phyloP scores from a whole-genome alignment of 179 eudicot genomes.

The Nepenthes alata region DNA sequence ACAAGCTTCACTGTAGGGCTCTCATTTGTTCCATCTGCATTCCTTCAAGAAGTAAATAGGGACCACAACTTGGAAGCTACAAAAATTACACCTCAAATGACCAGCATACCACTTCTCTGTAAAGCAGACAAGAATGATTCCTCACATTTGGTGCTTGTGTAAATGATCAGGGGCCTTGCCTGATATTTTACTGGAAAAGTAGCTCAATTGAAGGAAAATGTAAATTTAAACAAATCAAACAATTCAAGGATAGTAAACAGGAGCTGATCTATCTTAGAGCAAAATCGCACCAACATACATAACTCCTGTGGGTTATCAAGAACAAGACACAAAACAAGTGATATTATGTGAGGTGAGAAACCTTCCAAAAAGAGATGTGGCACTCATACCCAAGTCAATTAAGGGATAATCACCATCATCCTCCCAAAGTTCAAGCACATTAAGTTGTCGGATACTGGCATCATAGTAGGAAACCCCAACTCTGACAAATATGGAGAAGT shows the following conservation, averaged over 20 bases:
- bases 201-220: slow-evolving; percentile 3
- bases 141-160: slow-evolving; percentile 86
- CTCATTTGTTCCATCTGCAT: slow-evolving; percentile 55
- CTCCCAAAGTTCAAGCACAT: slow-evolving; percentile 91
- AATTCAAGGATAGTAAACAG: neutral
- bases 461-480: slow-evolving; percentile 87
- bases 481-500: slow-evolving; percentile 21
- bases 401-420: slow-evolving; percentile 66
- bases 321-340: neutral
- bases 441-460: slow-evolving; percentile 60
- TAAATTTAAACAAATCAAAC: neutral
- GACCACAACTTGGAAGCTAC: slow-evolving; percentile 7
- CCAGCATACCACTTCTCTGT: slow-evolving; percentile 55
- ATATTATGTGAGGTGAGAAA: neutral
- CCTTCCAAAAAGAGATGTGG: neutral
- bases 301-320: neutral
- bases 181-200: slow-evolving; percentile 68
- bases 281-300: neutral
- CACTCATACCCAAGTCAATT: slow-evolving; percentile 60
- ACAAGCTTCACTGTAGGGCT: slow-evolving; percentile 65
- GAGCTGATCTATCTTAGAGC: neutral
- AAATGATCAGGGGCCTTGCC: slow-evolving; percentile 71
- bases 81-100: slow-evolving; percentile 5
- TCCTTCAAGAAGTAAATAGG: slow-evolving; percentile 12
- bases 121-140: slow-evolving; percentile 71